Base-by-base conservation (phyloP, 2,329 filamentous ascomycete species). In the Pestalotiopsis sp. region DNA sequence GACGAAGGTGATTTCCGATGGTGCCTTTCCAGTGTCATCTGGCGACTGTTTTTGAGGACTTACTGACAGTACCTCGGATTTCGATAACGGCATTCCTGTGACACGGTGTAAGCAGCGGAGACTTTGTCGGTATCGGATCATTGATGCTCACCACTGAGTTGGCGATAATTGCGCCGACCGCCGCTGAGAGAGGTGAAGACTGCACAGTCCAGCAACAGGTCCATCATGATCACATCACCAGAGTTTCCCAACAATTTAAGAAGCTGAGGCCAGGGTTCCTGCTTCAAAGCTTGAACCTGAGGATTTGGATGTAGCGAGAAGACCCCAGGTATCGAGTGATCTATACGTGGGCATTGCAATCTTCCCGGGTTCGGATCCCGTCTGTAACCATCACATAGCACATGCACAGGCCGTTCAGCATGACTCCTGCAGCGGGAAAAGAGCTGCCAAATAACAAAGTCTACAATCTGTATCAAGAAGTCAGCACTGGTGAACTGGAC, bases 311-410 rank as follows among this genome's bases (percentile, higher is more conserved):
- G 88, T 7, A 85, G 81, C 11, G 84, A 84, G 67, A 86, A 85
- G 7, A 97, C 75, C 0, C 92, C 93, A 0, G 89, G 91, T 56
- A 96, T 90, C 9, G 70, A 69, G 1, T 67, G 68, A 13, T 77
- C 71, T 5, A 75, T 74, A 5, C 70, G 73, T 30, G 77, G 79
- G 39, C 72, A 75, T 70, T 52, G 68, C 4, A 67, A 68, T 40
- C 72, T 71, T 40, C 20, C 38, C 30, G 76, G 69, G 57, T 69
- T 70, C 26, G 71, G 70, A 66, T 80, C 76, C 71, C 85, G 88
- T 73, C 91, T 88, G 73, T 91, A 97, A 26, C 95, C 95, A 82
- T 97, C 91, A 72, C 93, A 94, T 4, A 99, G 86, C 4, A 97
- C 75, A 79, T 98, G 93, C 64, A 88, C 86, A 1, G 91, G 90